Base-by-base conservation (phyloP, 2,329 filamentous ascomycete genomes). In the Talaromyces piceae region DNA sequence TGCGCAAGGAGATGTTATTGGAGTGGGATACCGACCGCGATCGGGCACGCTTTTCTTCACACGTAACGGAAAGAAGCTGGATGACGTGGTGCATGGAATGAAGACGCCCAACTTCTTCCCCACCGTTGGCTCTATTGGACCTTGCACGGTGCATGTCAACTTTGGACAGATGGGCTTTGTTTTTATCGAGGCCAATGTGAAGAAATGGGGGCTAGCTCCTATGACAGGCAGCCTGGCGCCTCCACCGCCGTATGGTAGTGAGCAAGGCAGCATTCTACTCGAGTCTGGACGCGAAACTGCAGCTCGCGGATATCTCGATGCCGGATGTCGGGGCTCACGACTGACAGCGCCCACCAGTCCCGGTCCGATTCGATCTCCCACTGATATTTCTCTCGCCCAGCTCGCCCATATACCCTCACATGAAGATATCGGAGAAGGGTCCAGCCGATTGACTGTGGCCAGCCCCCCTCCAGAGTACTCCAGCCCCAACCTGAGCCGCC, bases 151-250 rank as follows among this genome's bases (percentile, higher is more conserved):
- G 1, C 91, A 98, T 66, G 93, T 97, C 65, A 98, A 98, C 68
- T 94, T 98, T 67, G 93, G 93, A 6, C 93, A 98, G 67, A 88
- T 93, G 64, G 93, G 93, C 28, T 98, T 97, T 65, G 93, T 98
- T 45, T 98, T 97, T 65, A 97, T 98, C 61, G 93, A 98, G 71
- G 93, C 91, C 56, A 98, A 98, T 63, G 93, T 98, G 54, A 98
- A 98, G 82, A 98, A 97, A 77, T 98, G 93, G 93, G 93, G 93
- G 2, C 76, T 98, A 50, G 93, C 93, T 45, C 93, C 93, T 4
- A 94, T 94, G 80, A 96, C 89, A 1, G 93, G 93, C 53, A 95
- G 89, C 63, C 77, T 98, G 54, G 93, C 93, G 25, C 93, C 93
- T 13, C 93, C 93, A 41, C 93, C 93, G 47, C 93, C 93, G 1